Evolutionary conservation across 2,329 filamentous ascomycete species (phyloP).

Genomic region (Fusarium verticillioides): DNA sequence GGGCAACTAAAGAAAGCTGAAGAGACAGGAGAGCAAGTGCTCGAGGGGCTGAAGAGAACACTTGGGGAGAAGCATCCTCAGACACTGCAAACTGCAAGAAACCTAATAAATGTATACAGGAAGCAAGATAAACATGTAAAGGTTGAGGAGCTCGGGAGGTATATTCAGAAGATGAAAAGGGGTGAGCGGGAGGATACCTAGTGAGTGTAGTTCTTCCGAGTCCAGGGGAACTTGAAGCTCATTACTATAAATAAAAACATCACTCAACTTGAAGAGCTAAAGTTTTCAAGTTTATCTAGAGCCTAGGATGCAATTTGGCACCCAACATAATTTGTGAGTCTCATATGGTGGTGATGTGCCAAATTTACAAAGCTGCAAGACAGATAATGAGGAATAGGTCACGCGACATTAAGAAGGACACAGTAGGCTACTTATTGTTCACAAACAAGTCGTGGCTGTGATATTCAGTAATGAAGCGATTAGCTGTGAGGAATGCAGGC

Average conservation of each 20-base stretch:
- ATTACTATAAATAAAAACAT: neutral
- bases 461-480: too few species aligned
- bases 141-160: neutral
- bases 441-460: too few species aligned
- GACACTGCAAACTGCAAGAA: rapidly evolving
- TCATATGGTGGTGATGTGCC: rapidly evolving
- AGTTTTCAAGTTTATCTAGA: rapidly evolving
- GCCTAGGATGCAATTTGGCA: rapidly evolving
- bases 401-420: neutral
- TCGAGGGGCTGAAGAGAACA: rapidly evolving
- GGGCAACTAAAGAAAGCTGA: neutral
- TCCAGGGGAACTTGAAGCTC: rapidly evolving
- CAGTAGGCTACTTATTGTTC: too few species aligned
- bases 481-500: rapidly evolving
- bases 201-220: rapidly evolving
- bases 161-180: rapidly evolving
- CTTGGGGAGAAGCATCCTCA: rapidly evolving
- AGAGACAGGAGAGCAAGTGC: neutral
- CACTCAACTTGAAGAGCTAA: rapidly evolving
- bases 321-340: rapidly evolving
- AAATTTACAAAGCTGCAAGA: neutral
- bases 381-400: rapidly evolving
- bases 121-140: rapidly evolving
- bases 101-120: rapidly evolving
- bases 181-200: rapidly evolving